A percentile compares a stretch with the other conserved stretches of the same genome.
These are phyloP conservation scores for Chlamydomonas sp. DNA, from an alignment of 139 green algal genomes.

Conservation along the genomic window DNA sequence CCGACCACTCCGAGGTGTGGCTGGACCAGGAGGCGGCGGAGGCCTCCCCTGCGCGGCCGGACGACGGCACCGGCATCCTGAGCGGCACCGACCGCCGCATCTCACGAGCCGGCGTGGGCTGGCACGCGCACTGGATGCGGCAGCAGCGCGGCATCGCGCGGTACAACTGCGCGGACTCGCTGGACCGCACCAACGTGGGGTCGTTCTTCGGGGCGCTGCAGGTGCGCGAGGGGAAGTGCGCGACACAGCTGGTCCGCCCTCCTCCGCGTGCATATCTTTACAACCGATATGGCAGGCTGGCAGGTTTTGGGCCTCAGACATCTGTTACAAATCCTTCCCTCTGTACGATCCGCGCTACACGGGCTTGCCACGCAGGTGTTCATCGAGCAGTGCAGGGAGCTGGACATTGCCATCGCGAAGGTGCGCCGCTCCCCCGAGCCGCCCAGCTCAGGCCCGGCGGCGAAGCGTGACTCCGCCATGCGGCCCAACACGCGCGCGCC, in stretches of 20 bases:
- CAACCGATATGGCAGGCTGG: too few relatives aligned
- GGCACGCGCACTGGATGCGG: slow-evolving; percentile 63
- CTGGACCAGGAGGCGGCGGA: neutral
- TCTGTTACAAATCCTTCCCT: too few relatives aligned
- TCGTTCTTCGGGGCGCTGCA: slow-evolving; percentile 92
- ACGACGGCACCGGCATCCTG: slow-evolving; percentile 20
- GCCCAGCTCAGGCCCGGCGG: too few relatives aligned
- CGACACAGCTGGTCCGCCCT: too few relatives aligned
- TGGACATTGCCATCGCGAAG: slow-evolving; percentile 72
- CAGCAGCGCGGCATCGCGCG: slow-evolving; percentile 63
- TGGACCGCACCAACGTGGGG: slow-evolving; percentile 98
- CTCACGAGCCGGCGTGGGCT: slow-evolving; percentile 45
- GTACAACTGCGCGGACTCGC: slow-evolving; percentile 98
- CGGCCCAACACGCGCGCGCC: too few relatives aligned
- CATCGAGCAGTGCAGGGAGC: slow-evolving; percentile 69
- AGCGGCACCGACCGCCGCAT: slow-evolving; percentile 1
- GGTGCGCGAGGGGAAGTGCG: slow-evolving; percentile 46
- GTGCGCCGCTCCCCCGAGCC: slow-evolving; percentile 10
- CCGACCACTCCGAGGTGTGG: slow-evolving; percentile 48
- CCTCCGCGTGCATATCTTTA: too few relatives aligned
- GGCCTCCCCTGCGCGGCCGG: too few relatives aligned
- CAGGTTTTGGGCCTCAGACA: too few relatives aligned
- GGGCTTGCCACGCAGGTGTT: slow-evolving; percentile 54
- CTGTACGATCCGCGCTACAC: too few relatives aligned
- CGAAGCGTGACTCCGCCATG: too few relatives aligned